A percentile compares a stretch with the other conserved stretches of the same genome.
Conservation (phyloP, 2,329 filamentous ascomycete genomes). For the Neonectria coccinea region DNA sequence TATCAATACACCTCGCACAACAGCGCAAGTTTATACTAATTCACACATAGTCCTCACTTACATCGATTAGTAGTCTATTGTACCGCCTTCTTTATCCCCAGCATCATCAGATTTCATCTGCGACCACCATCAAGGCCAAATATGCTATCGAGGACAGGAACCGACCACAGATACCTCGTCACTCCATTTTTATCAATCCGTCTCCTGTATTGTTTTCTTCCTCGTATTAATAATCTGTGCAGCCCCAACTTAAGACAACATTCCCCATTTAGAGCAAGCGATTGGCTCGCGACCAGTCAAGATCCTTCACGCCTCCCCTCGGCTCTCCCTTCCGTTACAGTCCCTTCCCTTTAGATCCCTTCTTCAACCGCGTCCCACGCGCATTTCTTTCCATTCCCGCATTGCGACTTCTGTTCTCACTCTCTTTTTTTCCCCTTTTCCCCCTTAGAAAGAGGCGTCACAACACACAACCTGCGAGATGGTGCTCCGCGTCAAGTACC, state of each 20-base stretch:
- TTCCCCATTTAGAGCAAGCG: slow-evolving; percentile 5
- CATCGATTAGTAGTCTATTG: background rate
- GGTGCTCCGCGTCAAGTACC: slow-evolving; percentile 20
- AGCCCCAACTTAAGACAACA: slow-evolving; percentile 6
- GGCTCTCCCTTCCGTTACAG: background rate
- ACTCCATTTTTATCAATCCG: background rate
- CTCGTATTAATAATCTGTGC: background rate
- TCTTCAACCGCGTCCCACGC: background rate
- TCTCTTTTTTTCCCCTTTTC: background rate
- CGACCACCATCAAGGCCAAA: too few species aligned
- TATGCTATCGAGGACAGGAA: background rate
- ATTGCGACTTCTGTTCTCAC: background rate
- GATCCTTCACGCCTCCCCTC: slow-evolving; percentile 2
- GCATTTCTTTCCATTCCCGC: background rate
- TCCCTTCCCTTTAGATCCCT: background rate
- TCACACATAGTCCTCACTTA: background rate
- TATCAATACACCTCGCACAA: too few species aligned
- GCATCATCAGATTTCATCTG: background rate
- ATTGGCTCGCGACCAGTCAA: slow-evolving; percentile 3
- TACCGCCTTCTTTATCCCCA: background rate
- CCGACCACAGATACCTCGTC: too few species aligned
- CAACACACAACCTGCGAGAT: background rate
- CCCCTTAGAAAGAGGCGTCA: background rate
- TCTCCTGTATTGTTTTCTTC: background rate
- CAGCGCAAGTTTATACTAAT: too few species aligned